Evolutionary conservation across 495 filamentous ascomycete genomes (phyloP).

Genomic region (Bombardia bombarda): DNA sequence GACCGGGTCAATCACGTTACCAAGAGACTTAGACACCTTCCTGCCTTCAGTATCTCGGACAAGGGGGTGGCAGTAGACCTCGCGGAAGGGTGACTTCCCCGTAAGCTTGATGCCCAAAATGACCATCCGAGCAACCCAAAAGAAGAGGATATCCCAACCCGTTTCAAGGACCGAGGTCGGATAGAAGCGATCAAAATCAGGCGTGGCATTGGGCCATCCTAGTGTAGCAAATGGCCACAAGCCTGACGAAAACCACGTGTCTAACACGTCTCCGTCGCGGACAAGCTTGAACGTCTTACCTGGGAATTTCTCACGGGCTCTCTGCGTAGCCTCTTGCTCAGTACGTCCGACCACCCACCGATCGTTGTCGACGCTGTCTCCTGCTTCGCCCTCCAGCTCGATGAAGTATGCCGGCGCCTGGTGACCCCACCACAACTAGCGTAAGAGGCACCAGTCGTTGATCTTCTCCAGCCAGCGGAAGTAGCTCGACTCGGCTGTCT

Average conservation of each 20-base stretch:
- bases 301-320: slow-evolving; percentile 57
- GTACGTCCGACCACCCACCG: slow-evolving; percentile 58
- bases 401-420: slow-evolving; percentile 62
- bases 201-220: slow-evolving; percentile 62
- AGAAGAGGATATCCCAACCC: slow-evolving; percentile 71
- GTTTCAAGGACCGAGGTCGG: slow-evolving; percentile 67
- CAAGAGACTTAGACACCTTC: slow-evolving; percentile 75
- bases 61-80: slow-evolving; percentile 38
- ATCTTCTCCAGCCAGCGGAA: slow-evolving; percentile 62
- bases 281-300: slow-evolving; percentile 57
- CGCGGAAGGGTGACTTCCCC: slow-evolving; percentile 31
- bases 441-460: slow-evolving; percentile 71
- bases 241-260: slow-evolving; percentile 72
- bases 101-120: slow-evolving; percentile 66
- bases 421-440: slow-evolving; percentile 79
- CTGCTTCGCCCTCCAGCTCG: slow-evolving; percentile 52
- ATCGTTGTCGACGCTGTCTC: slow-evolving; percentile 26
- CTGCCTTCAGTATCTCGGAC: slow-evolving; percentile 63
- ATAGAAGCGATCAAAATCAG: slow-evolving; percentile 55
- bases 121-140: slow-evolving; percentile 76
- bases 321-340: slow-evolving; percentile 50
- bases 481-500: slow-evolving; percentile 58
- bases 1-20: slow-evolving; percentile 70
- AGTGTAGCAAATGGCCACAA: slow-evolving; percentile 75
- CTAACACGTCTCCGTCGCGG: slow-evolving; percentile 60